Base-by-base conservation (phyloP, 2,329 filamentous ascomycete genomes). In the Bipolaris oryzae region DNA sequence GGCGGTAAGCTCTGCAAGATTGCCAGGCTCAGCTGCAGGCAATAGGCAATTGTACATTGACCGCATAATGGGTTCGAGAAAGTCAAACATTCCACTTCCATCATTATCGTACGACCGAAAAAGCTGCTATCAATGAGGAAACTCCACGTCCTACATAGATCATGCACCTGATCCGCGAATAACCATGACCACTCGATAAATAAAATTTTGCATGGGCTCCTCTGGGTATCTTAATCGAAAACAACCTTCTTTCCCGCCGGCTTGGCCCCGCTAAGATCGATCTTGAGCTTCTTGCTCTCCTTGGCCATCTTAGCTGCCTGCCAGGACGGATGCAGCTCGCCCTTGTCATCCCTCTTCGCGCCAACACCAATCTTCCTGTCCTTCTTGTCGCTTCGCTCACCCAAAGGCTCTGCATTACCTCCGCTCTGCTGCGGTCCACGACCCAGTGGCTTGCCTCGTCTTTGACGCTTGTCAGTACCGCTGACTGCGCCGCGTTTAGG, bases 301-400 rank as follows among this genome's bases (percentile, higher is more conserved):
- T 88, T 88, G 13, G 83, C 81, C 67, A 80, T 80, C 76, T 83
- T 85, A 28, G 84, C 84, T 6, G 86, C 86, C 71, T 84, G 82
- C 86, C 86, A 89, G 52, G 84, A 87, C 18, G 86, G 86, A 81
- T 89, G 86, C 64, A 88, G 63, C 5, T 82, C 75, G 9, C 84
- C 84, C 39, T 77, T 74, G 55, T 86, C 82, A 60, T 82, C 80
- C 13, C 71, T 70, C 62, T 74, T 74, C 3, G 42, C 74, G 11
- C 83, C 83, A 21, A 46, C 33, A 7, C 52, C 76, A 72, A 60
- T 85, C 55, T 63, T 72, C 34, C 64, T 67, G 20, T 53, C 54
- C 23, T 57, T 57, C 18, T 49, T 57, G 15, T 53, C 54, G 6
- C 37, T 28, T 3, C 49, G 37, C 9, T 18, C 45, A 0, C 71